Conservation (phyloP, 805 yeast genomes). For the Metschnikowia shivogae region DNA sequence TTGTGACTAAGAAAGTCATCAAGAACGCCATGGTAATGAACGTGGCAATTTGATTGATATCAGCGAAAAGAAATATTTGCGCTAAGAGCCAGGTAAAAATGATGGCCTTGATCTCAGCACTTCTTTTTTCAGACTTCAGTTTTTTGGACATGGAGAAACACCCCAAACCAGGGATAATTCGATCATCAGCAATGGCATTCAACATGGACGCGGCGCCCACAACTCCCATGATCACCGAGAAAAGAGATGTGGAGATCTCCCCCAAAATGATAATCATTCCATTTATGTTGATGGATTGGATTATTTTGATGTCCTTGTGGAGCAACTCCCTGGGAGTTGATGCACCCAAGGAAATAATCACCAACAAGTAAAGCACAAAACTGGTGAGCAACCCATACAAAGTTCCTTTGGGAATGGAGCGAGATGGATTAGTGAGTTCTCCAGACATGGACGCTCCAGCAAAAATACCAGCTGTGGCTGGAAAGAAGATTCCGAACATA, state of each 20-base stretch:
- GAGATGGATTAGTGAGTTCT: slow-evolving; percentile 79
- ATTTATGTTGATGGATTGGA: slow-evolving; percentile 74
- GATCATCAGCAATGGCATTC: slow-evolving; percentile 88
- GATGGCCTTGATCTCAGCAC: slow-evolving; percentile 64
- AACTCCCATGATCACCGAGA: slow-evolving; percentile 91
- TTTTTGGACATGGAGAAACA: slow-evolving; percentile 42
- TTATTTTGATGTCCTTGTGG: slow-evolving; percentile 73
- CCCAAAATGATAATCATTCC: slow-evolving; percentile 73
- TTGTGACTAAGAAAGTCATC: slow-evolving; percentile 93
- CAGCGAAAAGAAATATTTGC: slow-evolving; percentile 82
- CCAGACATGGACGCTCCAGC: slow-evolving; percentile 99
- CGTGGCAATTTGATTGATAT: slow-evolving; percentile 90
- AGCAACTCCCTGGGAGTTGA: slow-evolving; percentile 78
- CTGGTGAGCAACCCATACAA: slow-evolving; percentile 77
- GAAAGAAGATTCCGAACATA: slow-evolving; percentile 92
- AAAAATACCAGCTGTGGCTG: slow-evolving; percentile 97
- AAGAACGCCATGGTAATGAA: slow-evolving; percentile 95
- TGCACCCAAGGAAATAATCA: slow-evolving; percentile 74
- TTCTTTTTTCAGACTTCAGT: slow-evolving; percentile 39
- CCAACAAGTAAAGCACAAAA: slow-evolving; percentile 70
- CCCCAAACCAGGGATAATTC: slow-evolving; percentile 74
- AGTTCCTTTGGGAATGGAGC: slow-evolving; percentile 92
- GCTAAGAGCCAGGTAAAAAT: slow-evolving; percentile 76
- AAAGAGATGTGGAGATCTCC: slow-evolving; percentile 86
- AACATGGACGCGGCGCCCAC: slow-evolving; percentile 92